phyloP scores from a whole-genome alignment of 2,329 filamentous ascomycete species.

The Epichloe festucae region DNA sequence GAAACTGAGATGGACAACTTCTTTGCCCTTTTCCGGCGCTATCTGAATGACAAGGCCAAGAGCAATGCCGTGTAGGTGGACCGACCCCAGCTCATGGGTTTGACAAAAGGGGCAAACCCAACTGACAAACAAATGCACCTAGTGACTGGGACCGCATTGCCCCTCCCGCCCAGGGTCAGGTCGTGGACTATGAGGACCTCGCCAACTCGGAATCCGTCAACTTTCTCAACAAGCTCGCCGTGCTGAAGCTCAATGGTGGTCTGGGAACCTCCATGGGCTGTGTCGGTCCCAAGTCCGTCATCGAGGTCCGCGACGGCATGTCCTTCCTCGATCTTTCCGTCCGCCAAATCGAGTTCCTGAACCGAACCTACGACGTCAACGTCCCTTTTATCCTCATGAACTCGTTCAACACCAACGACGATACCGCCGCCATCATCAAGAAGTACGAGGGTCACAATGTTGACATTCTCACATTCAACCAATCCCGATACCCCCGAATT shows the following conservation, averaged over 20 bases:
- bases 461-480: slow-evolving; percentile 99
- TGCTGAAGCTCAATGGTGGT: slow-evolving; percentile 98
- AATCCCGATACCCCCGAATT: slow-evolving; percentile 95
- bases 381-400: slow-evolving; percentile 99
- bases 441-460: slow-evolving; percentile 99
- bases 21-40: slow-evolving; percentile 95
- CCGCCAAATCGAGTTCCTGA: slow-evolving; percentile 97
- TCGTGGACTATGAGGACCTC: slow-evolving; percentile 87
- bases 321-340: slow-evolving; percentile 98
- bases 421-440: slow-evolving; percentile 98
- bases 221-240: slow-evolving; percentile 93
- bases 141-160: slow-evolving; percentile 96
- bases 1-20: slow-evolving; percentile 99
- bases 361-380: slow-evolving; percentile 94
- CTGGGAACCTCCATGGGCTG: slow-evolving; percentile 99
- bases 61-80: slow-evolving; percentile 66
- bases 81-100: not conserved
- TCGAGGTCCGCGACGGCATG: slow-evolving; percentile 99
- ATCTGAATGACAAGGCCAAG: slow-evolving; percentile 98
- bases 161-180: slow-evolving; percentile 83
- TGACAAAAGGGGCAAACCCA: not conserved
- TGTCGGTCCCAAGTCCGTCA: slow-evolving; percentile 97
- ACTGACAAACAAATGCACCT: slow-evolving; percentile 7
- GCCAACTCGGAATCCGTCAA: slow-evolving; percentile 80
- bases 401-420: slow-evolving; percentile 99